A percentile compares a stretch with the other conserved stretches of the same genome.
phyloP scores from a whole-genome alignment of 176 grass and related monocot genomes.

The Juncus inflexus region DNA sequence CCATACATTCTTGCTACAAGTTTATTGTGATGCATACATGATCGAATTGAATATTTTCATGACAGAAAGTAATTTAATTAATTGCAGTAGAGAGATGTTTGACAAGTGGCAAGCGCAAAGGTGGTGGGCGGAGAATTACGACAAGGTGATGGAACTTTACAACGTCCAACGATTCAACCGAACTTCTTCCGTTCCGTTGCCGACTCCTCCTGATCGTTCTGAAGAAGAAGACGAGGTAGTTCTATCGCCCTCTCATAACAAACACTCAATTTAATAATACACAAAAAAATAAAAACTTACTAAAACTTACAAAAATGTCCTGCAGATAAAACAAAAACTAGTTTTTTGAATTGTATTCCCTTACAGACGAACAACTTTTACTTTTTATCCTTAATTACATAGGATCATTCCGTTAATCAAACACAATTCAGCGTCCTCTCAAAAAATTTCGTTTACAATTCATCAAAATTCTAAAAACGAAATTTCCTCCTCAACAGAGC shows the following conservation, averaged over 20 bases:
- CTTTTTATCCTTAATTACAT: too few relatives aligned
- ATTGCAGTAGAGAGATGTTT: conserved; percentile 83
- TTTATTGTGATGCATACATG: too few relatives aligned
- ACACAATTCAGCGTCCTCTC: too few relatives aligned
- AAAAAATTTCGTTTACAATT: too few relatives aligned
- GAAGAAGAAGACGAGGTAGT: conserved; percentile 53
- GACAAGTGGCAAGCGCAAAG: conserved; percentile 95
- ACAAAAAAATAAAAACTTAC: background rate
- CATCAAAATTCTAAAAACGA: too few relatives aligned
- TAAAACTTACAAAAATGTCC: background rate
- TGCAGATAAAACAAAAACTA: too few relatives aligned
- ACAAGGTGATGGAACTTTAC: conserved; percentile 95
- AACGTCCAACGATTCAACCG: conserved; percentile 90
- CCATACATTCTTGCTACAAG: too few relatives aligned
- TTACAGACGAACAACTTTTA: too few relatives aligned
- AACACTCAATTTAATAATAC: background rate
- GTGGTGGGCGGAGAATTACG: conserved; percentile 98
- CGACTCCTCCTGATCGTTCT: conserved; percentile 55
- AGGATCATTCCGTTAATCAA: too few relatives aligned
- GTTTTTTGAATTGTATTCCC: too few relatives aligned
- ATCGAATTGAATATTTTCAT: too few relatives aligned
- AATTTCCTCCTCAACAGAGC: conserved; percentile 27
- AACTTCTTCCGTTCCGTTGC: conserved; percentile 61
- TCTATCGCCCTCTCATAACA: conserved; percentile 18
- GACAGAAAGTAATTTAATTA: background rate